These are phyloP conservation scores for Globisporangium lucens DNA, from an alignment of 352 stramenopile genomes.

Conservation along the genomic window DNA sequence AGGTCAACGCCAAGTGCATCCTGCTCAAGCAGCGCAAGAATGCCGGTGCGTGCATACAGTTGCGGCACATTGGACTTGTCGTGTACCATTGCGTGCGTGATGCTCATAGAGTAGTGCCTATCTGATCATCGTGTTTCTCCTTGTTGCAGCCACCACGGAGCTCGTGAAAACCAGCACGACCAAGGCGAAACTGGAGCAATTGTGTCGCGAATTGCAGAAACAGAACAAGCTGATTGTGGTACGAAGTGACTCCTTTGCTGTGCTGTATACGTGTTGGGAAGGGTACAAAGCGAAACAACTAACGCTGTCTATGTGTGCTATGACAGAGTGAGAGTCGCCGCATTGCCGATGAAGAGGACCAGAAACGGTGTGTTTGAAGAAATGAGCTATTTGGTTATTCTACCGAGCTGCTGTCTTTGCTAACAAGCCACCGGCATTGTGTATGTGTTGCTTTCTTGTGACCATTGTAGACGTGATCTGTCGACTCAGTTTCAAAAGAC, in stretches of 20 bases:
- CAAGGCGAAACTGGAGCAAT: slow-evolving; percentile 78
- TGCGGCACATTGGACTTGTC: neutral
- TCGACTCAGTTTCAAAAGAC: slow-evolving; percentile 82
- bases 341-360: slow-evolving; percentile 82
- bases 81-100: neutral
- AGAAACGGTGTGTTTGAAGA: slow-evolving; percentile 48
- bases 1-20: slow-evolving; percentile 79
- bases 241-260: neutral
- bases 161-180: slow-evolving; percentile 58
- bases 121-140: neutral
- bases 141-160: slow-evolving; percentile 45
- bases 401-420: neutral
- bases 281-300: neutral
- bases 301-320: neutral
- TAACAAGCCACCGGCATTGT: neutral
- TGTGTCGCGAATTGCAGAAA: slow-evolving; percentile 84
- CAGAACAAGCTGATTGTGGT: slow-evolving; percentile 87
- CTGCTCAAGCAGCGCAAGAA: slow-evolving; percentile 77
- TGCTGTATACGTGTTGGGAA: neutral
- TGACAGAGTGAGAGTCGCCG: slow-evolving; percentile 65
- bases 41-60: slow-evolving; percentile 25
- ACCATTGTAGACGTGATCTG: slow-evolving; percentile 47
- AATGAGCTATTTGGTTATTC: neutral
- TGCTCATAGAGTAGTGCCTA: neutral
- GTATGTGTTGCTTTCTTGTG: neutral